Base-by-base conservation (phyloP, 495 filamentous ascomycete species). In the Letharia lupina region DNA sequence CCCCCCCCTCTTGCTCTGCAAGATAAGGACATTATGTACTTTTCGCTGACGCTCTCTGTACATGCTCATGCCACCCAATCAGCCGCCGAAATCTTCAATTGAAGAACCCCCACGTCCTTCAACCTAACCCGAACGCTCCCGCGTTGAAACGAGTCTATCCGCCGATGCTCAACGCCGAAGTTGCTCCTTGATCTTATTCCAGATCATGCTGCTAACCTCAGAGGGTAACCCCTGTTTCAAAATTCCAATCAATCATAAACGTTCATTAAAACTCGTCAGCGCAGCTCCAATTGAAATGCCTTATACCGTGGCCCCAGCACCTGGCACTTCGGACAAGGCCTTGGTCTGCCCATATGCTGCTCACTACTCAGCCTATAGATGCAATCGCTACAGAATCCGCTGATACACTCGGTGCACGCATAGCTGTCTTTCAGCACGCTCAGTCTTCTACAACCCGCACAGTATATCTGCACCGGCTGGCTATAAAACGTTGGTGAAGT, bases 381-480 rank as follows among this genome's bases (percentile, higher is more conserved):
- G 66, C 92, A 96, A 52, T 89, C 88, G 62, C 84, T 87, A 72
- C 92, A 96, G 59, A 96, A 82, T 3, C 92, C 92, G 72, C 90
- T 94, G 61, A 96, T 96, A 73, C 92, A 96, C 73, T 96, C 91
- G 0, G 91, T 96, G 75, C 92, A 96, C 16, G 92, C 92, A 72
- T 89, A 96, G 41, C 89, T 91, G 65, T 93, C 88, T 65, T 85
- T 86, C 56, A 96, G 75, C 4, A 88, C 75, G 66, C 87, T 91
- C 5, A 88, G 75, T 28, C 86, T 83, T 67, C 88, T 87, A 73
- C 92, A 96, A 23, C 85, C 84, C 1, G 92, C 89, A 74, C 92
- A 96, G 70, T 91, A 96, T 23, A 96, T 93, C 69, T 94, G 89
- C 20, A 93, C 87, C 64, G 76, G 86, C 73, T 81, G 73, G 75